Evolutionary conservation across 345 rosid species (phyloP), one percentile per base, ranked within the genome.

Genomic region (Lepidium sativum): DNA sequence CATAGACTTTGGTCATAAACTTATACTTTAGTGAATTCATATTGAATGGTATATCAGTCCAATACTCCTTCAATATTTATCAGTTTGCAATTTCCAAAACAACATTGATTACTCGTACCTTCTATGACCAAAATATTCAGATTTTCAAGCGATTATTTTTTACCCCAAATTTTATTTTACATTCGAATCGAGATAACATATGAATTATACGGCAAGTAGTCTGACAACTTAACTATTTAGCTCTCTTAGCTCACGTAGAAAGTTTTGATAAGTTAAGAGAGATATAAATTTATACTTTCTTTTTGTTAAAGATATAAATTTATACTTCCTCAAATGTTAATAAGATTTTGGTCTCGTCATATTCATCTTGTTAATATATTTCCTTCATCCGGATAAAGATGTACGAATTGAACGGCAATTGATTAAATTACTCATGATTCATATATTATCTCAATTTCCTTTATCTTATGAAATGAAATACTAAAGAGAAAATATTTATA

Each of bases 61-160:
- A 49, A 43, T 33, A 60, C 63, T 61, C 33, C 41, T 52, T 41
- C 60, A 52, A 25, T 43, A 41, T 51, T 25, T 17, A 54, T 54
- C 53, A 56, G 60, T 41, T 20, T 71, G 38, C 53, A 49, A 64
- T 56, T 71, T 71, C 75, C 75, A 48, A 71, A 38, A 71, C 60
- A 23, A 41, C 60, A 64, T 64, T 64, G 32, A 64, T 32, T 57
- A 34, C 54, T 63, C 34, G 65, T 71, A 71, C 65, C 39, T 51
- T 51, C 1, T 14, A n/a, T 7, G 60, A 41, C 53, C 45, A 63
- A 42, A 65, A 34, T 42, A 20, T 49, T 54, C 50, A 35, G 63
- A 62, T 45, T 64, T 50, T 65, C 48, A 65, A 33, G 57, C 53
- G 6, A 52, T 12, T 14, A n/a, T 5, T 0, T 0, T 12, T 9